A percentile compares a stretch with the other conserved stretches of the same genome.
phyloP scores from a whole-genome alignment of 2,329 filamentous ascomycete species.

The Calonectria montana region DNA sequence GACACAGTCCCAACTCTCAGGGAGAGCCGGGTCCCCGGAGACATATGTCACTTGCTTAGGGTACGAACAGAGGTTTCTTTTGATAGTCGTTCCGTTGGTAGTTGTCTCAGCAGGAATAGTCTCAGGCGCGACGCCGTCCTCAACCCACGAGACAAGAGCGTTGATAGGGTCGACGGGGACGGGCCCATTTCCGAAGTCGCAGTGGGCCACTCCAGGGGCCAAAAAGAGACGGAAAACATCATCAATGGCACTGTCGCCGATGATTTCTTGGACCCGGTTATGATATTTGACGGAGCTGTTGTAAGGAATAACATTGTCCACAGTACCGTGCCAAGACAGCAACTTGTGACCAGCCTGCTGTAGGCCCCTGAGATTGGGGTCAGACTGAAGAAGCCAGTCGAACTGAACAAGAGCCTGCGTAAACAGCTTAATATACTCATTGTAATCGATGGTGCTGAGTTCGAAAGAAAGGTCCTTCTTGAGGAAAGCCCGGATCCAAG shows the following conservation, averaged over 20 bases:
- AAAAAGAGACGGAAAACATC: background rate
- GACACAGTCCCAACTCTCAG: background rate
- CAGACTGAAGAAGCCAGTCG: background rate
- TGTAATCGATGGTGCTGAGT: background rate
- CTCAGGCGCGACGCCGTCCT: background rate
- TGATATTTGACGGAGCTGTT: background rate
- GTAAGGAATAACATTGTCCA: background rate
- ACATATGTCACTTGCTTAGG: background rate
- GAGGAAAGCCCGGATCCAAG: background rate
- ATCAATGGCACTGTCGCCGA: background rate
- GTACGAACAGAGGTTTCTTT: background rate
- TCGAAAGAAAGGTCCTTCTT: background rate
- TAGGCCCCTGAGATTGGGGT: background rate
- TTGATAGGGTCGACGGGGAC: background rate
- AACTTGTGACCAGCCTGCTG: background rate
- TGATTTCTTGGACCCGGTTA: background rate
- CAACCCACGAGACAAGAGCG: background rate
- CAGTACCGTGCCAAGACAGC: background rate
- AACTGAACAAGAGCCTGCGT: background rate
- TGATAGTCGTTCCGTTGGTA: background rate
- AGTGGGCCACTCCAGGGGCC: background rate
- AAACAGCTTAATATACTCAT: background rate
- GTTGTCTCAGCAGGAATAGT: background rate
- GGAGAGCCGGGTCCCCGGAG: background rate
- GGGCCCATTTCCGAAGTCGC: background rate